phyloP scores from a whole-genome alignment of 2,329 filamentous ascomycete genomes.

The Colletotrichum horii region DNA sequence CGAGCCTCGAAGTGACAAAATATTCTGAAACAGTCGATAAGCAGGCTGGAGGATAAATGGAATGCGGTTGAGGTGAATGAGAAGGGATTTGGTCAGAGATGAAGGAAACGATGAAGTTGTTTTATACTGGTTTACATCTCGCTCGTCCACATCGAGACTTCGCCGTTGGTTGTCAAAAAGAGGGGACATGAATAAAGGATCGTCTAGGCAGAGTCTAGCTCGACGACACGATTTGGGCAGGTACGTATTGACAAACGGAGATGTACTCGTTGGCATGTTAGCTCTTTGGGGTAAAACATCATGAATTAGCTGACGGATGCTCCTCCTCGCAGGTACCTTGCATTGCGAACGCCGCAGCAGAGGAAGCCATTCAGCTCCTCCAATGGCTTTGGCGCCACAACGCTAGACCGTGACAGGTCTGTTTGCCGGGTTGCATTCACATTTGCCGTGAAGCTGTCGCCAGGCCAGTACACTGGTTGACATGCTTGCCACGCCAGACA shows the following conservation, averaged over 20 bases:
- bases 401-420: not conserved
- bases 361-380: not conserved
- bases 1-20: not conserved
- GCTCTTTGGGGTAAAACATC: not conserved
- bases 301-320: not conserved
- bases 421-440: not conserved
- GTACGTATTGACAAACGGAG: not conserved
- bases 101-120: not conserved
- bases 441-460: not conserved
- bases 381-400: not conserved
- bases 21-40: not conserved
- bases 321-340: not conserved
- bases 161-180: not conserved
- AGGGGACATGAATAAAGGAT: not conserved
- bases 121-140: slow-evolving; percentile 1
- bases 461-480: not conserved
- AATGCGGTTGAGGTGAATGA: not conserved
- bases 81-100: not conserved
- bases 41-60: not conserved
- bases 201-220: not conserved
- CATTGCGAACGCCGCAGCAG: not conserved
- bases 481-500: not conserved
- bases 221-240: not conserved
- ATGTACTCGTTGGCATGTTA: not conserved
- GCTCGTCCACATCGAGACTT: not conserved